Evolutionary conservation across 2,329 filamentous ascomycete species (phyloP).

Genomic region (Helotiales sp.): DNA sequence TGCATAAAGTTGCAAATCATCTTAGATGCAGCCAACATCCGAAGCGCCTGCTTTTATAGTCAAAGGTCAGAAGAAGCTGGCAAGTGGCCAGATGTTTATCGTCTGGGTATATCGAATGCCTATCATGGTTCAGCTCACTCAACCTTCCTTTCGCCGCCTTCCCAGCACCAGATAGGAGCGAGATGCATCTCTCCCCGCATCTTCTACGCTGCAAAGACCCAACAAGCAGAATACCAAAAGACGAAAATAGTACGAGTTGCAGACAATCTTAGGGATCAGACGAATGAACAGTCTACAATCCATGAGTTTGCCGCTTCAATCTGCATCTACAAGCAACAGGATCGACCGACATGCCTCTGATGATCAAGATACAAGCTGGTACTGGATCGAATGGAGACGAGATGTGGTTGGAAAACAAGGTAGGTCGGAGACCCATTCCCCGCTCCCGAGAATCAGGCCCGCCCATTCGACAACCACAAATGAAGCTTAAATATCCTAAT

Average conservation of each 20-base stretch:
- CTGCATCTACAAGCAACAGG: not conserved
- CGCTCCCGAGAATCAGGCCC: not conserved
- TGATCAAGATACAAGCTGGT: not conserved
- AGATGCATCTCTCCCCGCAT: not conserved
- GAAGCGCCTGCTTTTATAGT: not conserved
- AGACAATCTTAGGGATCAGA: not conserved
- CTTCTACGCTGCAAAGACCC: not conserved
- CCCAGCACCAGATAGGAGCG: not conserved
- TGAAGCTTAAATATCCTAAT: not conserved
- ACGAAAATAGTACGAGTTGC: not conserved
- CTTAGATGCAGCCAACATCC: no score
- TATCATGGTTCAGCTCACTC: not conserved
- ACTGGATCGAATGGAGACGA: not conserved
- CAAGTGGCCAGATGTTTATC: not conserved
- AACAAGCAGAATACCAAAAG: not conserved
- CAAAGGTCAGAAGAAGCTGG: not conserved
- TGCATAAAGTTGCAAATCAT: no score
- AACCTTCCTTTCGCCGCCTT: not conserved
- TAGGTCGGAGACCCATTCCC: not conserved
- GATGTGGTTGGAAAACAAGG: no score
- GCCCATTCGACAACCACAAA: not conserved
- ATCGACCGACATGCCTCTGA: not conserved
- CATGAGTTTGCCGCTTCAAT: not conserved
- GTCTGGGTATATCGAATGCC: not conserved
- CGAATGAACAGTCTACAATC: not conserved